Evolutionary conservation across 805 yeast genomes (phyloP), one percentile per base, ranked within the genome.

Genomic region (Kuraishia borneana): DNA sequence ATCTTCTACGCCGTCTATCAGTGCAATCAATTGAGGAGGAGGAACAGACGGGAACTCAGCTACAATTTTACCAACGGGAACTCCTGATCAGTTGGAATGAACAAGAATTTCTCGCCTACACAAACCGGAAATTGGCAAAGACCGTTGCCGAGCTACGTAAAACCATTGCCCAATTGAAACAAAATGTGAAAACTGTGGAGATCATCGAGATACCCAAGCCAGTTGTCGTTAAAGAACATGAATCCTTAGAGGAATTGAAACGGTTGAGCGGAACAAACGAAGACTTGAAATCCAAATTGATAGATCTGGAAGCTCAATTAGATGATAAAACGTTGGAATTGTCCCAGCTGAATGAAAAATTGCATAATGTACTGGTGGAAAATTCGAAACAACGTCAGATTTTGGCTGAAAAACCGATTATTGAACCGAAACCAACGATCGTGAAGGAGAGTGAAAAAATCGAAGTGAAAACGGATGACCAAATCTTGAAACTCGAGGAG

Each of bases 31-130:
- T n/a, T n/a, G n/a, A 10, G 12, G 21, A 16, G 20, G 29, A 25
- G 27, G 20, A 17, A 4, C 30, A 21, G 7, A 22, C 26, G 13
- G 22, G 36, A 3, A 30, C 42, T 3, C 29, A 41, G 5, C 25
- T 46, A 10, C 68, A 67, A 26, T 73, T 64, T 42, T 74, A 69
- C 39, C 70, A 70, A 36, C 58, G 83, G 36, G 83, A 79, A 44
- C 53, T 76, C 12, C 48, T 77, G 36, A 56, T 77, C 25, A 44
- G 64, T 38, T 65, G 65, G 34, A 79, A 78, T 48, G 85, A 78
- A 46, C 55, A 74, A 26, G 79, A 75, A 32, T 78, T 79, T 43
- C 59, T 72, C 3, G 61, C 65, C 32, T 76, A 70, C 48, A 46
- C 73, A 43, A 70, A 68, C n/a, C n/a, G n/a, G n/a, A n/a, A n/a